These are phyloP conservation scores for Solanum habrochaites DNA, from an alignment of 257 asterid genomes.

Conservation along the genomic window DNA sequence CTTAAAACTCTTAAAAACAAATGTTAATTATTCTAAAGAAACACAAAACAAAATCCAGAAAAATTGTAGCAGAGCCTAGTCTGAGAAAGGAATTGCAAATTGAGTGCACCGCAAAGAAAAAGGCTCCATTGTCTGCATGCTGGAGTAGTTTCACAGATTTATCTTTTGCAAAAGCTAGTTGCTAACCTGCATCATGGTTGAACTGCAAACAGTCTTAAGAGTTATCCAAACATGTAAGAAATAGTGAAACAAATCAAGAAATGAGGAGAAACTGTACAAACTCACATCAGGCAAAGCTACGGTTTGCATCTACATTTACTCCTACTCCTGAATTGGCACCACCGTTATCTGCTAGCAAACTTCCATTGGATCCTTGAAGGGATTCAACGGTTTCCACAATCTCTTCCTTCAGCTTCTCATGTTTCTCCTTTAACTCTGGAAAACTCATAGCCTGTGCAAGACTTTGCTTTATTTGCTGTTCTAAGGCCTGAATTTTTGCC, in stretches of 20 bases:
- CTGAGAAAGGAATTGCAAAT: not conserved
- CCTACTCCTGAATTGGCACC: conserved; percentile 5
- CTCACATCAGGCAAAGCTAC: conserved; percentile 37
- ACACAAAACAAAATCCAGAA: not conserved
- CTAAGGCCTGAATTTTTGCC: conserved; percentile 44
- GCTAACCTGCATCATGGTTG: conserved; percentile 11
- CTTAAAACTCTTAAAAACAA: conserved; percentile 8
- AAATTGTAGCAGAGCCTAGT: not conserved
- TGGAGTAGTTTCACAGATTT: conserved; percentile 30
- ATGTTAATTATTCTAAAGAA: not conserved
- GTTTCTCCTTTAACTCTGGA: conserved; percentile 43
- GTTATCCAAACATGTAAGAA: not conserved
- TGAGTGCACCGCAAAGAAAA: not conserved
- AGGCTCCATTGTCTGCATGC: not conserved
- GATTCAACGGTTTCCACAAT: conserved; percentile 24
- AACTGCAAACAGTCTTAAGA: not conserved
- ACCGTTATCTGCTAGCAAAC: conserved; percentile 11
- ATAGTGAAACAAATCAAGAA: not conserved
- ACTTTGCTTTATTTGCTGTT: conserved; percentile 46
- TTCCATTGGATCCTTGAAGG: conserved; percentile 41
- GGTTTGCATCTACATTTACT: conserved; percentile 22
- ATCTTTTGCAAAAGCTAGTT: conserved; percentile 8
- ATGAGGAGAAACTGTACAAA: not conserved
- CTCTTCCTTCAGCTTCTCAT: conserved; percentile 42
- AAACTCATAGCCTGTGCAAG: conserved; percentile 32